Evolutionary conservation across 495 filamentous ascomycete species (phyloP).

Genomic region (Aspergillus bertholletiae): DNA sequence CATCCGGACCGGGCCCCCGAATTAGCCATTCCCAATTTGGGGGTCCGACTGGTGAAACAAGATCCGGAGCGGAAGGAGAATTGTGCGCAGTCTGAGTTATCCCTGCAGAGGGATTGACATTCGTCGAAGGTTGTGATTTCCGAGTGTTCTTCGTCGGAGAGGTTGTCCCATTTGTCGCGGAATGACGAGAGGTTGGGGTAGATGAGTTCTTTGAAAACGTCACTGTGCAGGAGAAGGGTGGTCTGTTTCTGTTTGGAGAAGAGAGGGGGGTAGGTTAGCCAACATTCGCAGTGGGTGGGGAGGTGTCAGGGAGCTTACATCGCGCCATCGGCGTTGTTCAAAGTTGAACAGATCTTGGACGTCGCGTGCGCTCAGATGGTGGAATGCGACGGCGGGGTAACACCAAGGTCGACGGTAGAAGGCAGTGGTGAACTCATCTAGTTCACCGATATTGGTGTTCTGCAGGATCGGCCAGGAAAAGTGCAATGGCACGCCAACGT

Average conservation of each 20-base stretch:
- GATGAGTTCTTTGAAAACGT: conserved; percentile 43
- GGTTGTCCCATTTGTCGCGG: conserved; percentile 44
- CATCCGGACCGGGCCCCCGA: conserved; percentile 33
- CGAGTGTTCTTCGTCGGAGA: conserved; percentile 34
- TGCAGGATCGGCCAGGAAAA: conserved; percentile 52
- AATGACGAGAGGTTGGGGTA: conserved; percentile 31
- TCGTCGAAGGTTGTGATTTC: conserved; percentile 29
- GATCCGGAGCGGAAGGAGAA: conserved; percentile 30
- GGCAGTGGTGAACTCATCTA: conserved; percentile 38
- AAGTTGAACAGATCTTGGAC: conserved; percentile 39
- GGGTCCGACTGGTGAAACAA: conserved; percentile 32
- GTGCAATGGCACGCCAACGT: conserved; percentile 48
- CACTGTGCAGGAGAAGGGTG: conserved; percentile 36
- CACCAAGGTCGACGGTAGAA: conserved; percentile 51
- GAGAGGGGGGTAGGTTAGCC: neutral
- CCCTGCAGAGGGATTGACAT: conserved; percentile 31
- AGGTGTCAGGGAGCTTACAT: conserved; percentile 19
- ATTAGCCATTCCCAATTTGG: conserved; percentile 29
- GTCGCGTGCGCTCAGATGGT: conserved; percentile 42
- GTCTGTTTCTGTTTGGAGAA: conserved; percentile 27
- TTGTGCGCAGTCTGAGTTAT: conserved; percentile 29
- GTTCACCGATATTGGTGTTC: conserved; percentile 41
- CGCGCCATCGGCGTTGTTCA: conserved; percentile 35
- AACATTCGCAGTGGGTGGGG: no score
- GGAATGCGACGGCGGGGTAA: conserved; percentile 52